These are phyloP conservation scores for Tetraselmis striata DNA, from an alignment of 139 green algal genomes.

Conservation along the genomic window DNA sequence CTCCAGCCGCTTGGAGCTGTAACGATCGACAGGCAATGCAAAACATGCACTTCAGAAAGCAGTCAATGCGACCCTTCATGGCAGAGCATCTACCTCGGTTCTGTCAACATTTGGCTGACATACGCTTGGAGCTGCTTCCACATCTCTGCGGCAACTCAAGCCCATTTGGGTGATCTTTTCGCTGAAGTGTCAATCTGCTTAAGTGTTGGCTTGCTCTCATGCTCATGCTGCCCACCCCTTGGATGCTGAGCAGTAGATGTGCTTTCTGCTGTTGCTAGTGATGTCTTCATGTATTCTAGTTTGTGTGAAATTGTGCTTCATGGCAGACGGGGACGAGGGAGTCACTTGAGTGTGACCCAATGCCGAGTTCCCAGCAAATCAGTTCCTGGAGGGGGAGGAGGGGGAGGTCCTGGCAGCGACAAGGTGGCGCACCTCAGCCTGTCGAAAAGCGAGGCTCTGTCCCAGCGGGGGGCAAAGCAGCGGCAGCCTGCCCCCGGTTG, in stretches of 20 bases:
- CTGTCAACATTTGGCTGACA: not conserved
- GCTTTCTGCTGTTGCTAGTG: too few species aligned
- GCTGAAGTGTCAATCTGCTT: too few species aligned
- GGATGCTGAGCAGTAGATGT: too few species aligned
- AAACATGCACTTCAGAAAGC: not conserved
- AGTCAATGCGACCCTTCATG: not conserved
- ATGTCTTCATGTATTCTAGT: too few species aligned
- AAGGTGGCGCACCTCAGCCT: not conserved
- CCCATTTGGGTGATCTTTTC: too few species aligned
- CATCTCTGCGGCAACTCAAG: too few species aligned
- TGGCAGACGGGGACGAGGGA: too few species aligned
- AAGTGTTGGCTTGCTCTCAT: too few species aligned
- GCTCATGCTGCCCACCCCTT: too few species aligned
- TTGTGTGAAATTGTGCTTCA: too few species aligned
- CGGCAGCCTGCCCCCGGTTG: not conserved
- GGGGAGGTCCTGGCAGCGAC: too few species aligned
- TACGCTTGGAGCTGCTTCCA: not conserved
- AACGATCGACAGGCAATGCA: not conserved
- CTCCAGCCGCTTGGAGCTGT: not conserved
- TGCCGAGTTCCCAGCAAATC: not conserved
- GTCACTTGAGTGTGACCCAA: not conserved
- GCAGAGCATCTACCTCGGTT: not conserved
- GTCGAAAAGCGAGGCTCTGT: not conserved
- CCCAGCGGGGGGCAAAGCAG: not conserved
- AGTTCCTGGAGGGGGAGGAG: not conserved